phyloP scores from a whole-genome alignment of 2,329 filamentous ascomycete species.

The Tolypocladium amazonense region DNA sequence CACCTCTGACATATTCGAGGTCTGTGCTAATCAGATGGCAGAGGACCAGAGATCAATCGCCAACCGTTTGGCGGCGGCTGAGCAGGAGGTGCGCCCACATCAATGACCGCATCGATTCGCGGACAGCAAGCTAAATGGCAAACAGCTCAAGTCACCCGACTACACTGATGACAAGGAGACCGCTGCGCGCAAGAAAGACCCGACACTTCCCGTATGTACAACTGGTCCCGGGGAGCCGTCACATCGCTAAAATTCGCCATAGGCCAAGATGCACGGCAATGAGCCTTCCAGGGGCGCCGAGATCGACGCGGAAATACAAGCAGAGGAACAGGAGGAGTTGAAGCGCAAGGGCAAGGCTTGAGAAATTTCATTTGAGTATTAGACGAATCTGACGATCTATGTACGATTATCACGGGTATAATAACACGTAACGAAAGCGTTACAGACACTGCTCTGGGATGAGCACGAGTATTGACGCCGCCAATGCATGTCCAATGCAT shows the following conservation, averaged over 20 bases:
- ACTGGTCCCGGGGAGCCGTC: too few relatives aligned
- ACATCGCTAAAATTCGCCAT: background rate
- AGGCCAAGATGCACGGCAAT: constrained; percentile 60
- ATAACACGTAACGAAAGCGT: background rate
- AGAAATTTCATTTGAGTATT: background rate
- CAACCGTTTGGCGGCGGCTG: constrained; percentile 51
- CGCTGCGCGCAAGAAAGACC: constrained; percentile 41
- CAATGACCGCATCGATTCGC: background rate
- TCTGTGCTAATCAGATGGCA: constrained; percentile 11
- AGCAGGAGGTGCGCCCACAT: constrained; percentile 37
- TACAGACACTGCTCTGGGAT: background rate
- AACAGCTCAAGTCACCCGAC: constrained; percentile 28
- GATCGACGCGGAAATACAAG: constrained; percentile 57
- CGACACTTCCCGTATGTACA: constrained; percentile 42
- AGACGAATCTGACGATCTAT: background rate
- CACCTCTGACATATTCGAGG: too few relatives aligned
- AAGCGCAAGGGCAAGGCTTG: constrained; percentile 41
- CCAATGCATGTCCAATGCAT: too few relatives aligned
- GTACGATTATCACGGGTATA: background rate
- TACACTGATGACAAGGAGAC: constrained; percentile 34
- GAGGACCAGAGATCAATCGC: constrained; percentile 63
- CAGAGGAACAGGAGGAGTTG: constrained; percentile 56
- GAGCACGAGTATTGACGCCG: background rate
- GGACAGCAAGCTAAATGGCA: constrained; percentile 6
- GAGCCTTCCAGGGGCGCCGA: constrained; percentile 62